phyloP scores from a whole-genome alignment of 805 yeast species.

The Lipomyces japonicus region DNA sequence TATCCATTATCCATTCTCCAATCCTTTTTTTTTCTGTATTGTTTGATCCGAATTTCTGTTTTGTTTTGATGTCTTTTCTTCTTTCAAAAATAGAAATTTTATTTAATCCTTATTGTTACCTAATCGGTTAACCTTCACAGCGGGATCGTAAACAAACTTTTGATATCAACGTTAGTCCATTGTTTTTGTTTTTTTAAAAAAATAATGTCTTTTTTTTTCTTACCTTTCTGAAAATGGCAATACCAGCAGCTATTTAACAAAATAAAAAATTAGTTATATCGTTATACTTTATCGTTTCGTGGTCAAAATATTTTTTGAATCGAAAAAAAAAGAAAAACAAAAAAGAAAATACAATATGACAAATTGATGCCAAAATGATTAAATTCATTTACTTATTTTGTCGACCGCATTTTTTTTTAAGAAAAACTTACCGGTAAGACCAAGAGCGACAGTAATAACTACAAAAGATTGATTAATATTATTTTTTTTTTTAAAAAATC shows the following conservation, averaged over 20 bases:
- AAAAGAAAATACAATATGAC: no score
- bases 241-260: background rate
- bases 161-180: background rate
- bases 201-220: background rate
- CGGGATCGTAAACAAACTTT: background rate
- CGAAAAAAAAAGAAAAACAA: no score
- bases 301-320: no score
- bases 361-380: no score
- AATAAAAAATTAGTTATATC: background rate
- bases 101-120: no score
- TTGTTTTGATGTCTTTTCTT: no score
- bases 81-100: no score
- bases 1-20: no score
- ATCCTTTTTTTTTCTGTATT: no score
- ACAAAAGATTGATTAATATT: background rate
- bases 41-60: no score
- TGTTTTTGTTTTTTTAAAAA: background rate
- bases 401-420: background rate
- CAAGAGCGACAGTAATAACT: slow-evolving; percentile 1
- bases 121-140: no score
- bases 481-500: background rate
- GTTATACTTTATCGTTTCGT: background rate
- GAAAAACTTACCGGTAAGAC: background rate
- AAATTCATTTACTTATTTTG: no score
- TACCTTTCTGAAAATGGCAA: background rate